phyloP scores from a whole-genome alignment of 768 basidiomycete species.

The Exsudoporus frostii region DNA sequence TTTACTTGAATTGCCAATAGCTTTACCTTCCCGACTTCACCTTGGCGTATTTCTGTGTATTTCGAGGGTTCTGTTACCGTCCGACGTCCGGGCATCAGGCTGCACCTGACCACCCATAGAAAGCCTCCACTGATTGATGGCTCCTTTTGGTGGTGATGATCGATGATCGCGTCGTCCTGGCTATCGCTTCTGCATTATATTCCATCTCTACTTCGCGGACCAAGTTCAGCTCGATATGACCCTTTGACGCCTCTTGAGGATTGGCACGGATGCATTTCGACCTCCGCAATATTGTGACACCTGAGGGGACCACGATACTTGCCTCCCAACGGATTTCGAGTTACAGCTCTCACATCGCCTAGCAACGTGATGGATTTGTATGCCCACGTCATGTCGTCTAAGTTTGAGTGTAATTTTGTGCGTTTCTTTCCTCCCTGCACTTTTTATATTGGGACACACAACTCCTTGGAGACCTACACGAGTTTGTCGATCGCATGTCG shows the following conservation, averaged over 20 bases:
- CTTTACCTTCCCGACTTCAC: neutral
- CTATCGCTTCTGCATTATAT: neutral
- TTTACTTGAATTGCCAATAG: neutral
- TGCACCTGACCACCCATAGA: neutral
- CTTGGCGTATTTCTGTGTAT: neutral
- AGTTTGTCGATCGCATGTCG: slow-evolving; percentile 46
- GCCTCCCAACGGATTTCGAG: no score
- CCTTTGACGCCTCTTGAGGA: neutral
- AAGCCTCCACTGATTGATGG: neutral
- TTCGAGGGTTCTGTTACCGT: neutral
- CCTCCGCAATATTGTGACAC: neutral
- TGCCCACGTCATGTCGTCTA: neutral
- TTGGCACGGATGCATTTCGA: neutral
- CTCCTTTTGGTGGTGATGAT: neutral
- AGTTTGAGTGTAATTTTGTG: slow-evolving; percentile 26
- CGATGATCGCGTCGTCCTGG: neutral
- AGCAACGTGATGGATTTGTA: slow-evolving; percentile 9
- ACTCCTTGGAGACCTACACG: slow-evolving; percentile 39
- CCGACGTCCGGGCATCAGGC: neutral
- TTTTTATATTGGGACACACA: neutral
- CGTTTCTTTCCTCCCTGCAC: neutral
- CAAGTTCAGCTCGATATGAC: neutral
- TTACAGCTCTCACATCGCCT: slow-evolving; percentile 1
- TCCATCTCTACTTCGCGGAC: neutral
- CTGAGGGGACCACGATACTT: neutral